Conservation (phyloP, 805 yeast species). For the Candida nanaspora region DNA sequence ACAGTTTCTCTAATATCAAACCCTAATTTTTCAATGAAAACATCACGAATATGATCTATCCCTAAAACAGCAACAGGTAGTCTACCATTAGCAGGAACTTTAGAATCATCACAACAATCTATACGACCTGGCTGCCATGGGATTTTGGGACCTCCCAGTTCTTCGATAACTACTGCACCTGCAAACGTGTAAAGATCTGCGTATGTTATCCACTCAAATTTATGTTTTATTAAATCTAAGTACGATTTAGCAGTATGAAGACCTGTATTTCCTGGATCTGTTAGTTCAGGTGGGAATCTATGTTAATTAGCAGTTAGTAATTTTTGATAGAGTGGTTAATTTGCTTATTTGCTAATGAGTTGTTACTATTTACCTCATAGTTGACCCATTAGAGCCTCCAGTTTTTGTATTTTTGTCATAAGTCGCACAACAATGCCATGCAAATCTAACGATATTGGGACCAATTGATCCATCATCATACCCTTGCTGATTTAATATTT, state of each 20-base stretch:
- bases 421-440: slow-evolving; percentile 89
- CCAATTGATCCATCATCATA: slow-evolving; percentile 69
- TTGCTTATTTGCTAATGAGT: too few species aligned
- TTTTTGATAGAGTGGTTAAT: not conserved
- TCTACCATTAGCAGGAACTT: slow-evolving; percentile 60
- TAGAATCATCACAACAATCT: slow-evolving; percentile 41
- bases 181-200: slow-evolving; percentile 79
- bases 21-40: slow-evolving; percentile 55
- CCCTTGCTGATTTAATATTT: slow-evolving; percentile 25
- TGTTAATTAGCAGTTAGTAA: slow-evolving; percentile 6
- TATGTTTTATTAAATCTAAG: slow-evolving; percentile 45
- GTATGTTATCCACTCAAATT: slow-evolving; percentile 64
- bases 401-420: slow-evolving; percentile 46
- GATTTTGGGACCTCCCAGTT: slow-evolving; percentile 69
- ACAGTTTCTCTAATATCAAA: slow-evolving; percentile 68
- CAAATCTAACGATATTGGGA: slow-evolving; percentile 70
- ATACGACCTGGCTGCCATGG: slow-evolving; percentile 81
- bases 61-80: slow-evolving; percentile 69
- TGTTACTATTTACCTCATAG: slow-evolving; percentile 35
- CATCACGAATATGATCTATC: slow-evolving; percentile 54
- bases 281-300: slow-evolving; percentile 41
- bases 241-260: slow-evolving; percentile 49
- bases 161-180: slow-evolving; percentile 75
- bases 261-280: slow-evolving; percentile 59
- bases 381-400: slow-evolving; percentile 71